Evolutionary conservation across 306 rosid genomes (phyloP).

Genomic region (Pterocarpus santalinus): DNA sequence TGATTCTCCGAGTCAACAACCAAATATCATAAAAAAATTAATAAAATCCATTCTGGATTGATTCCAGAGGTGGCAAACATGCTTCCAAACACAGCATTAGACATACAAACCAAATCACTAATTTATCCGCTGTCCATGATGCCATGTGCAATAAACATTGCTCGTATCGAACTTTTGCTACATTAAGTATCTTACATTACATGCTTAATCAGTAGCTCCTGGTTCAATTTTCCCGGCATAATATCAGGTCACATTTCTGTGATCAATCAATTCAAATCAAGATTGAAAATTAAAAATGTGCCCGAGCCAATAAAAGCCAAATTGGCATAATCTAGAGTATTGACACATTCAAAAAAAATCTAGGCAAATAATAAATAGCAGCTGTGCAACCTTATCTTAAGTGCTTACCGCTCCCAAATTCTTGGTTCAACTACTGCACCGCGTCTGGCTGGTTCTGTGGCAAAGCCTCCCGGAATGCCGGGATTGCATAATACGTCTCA

Average conservation of each 20-base stretch:
- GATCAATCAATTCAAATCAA: slow-evolving; percentile 30
- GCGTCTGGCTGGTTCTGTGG: slow-evolving; percentile 84
- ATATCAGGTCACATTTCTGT: slow-evolving; percentile 28
- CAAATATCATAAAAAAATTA: too few relatives aligned
- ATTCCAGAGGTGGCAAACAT: too few relatives aligned
- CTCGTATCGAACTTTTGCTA: slow-evolving; percentile 29
- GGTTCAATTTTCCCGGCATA: slow-evolving; percentile 24
- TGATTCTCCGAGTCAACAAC: too few relatives aligned
- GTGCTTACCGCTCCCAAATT: slow-evolving; percentile 39
- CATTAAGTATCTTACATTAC: slow-evolving; percentile 10
- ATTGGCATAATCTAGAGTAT: background rate
- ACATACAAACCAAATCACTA: background rate
- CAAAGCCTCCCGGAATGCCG: slow-evolving; percentile 71
- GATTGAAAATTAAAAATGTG: slow-evolving; percentile 18
- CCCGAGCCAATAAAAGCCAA: background rate
- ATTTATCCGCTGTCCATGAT: background rate
- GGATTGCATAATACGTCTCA: slow-evolving; percentile 64
- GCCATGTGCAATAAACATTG: background rate
- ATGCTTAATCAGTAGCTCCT: slow-evolving; percentile 7
- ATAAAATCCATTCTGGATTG: too few relatives aligned
- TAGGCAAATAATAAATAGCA: slow-evolving; percentile 10
- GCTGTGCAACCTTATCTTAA: background rate
- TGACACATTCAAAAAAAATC: background rate
- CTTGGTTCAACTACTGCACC: slow-evolving; percentile 43
- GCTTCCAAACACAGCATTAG: too few relatives aligned